phyloP scores from a whole-genome alignment of 1,284 basidiomycete genomes.

The Cystobasidium slooffiae region DNA sequence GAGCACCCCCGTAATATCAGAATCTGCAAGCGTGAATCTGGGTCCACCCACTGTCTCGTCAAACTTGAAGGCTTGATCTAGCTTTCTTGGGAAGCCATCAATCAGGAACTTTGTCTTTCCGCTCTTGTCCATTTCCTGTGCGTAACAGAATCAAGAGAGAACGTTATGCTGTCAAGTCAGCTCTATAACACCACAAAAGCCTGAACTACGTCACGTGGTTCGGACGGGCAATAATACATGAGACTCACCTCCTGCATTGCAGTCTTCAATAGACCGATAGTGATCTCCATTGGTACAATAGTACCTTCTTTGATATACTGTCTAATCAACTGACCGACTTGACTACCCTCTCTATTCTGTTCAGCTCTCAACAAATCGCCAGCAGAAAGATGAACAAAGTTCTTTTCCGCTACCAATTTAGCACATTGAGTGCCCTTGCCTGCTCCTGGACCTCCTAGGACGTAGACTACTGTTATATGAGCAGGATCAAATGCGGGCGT shows the following conservation, averaged over 20 bases:
- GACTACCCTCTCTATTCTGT: constrained; percentile 81
- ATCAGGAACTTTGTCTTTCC: constrained; percentile 88
- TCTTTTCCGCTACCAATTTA: constrained; percentile 82
- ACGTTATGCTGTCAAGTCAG: not conserved
- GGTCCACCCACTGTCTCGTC: constrained; percentile 73
- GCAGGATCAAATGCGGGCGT: constrained; percentile 68
- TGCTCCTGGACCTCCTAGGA: constrained; percentile 95
- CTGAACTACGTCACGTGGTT: constrained; percentile 33
- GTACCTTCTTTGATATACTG: constrained; percentile 88
- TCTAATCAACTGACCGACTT: constrained; percentile 84
- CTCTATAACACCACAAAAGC: not conserved
- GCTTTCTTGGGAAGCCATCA: constrained; percentile 97
- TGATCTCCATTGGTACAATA: constrained; percentile 97
- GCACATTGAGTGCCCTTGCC: constrained; percentile 97
- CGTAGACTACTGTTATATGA: constrained; percentile 89
- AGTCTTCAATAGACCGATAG: constrained; percentile 91
- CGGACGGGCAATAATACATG: not conserved
- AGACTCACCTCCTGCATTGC: constrained; percentile 74
- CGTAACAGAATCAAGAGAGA: constrained; percentile 49
- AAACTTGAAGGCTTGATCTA: constrained; percentile 96
- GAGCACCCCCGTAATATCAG: not conserved
- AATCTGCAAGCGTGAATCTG: not conserved
- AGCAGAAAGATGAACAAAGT: constrained; percentile 90
- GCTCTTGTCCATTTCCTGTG: constrained; percentile 60
- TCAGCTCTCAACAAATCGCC: constrained; percentile 96